Evolutionary conservation across 225 moss, liverwort and hornwort genomes (phyloP), one percentile per base, ranked within the genome.

Genomic region (Pseudoscleropodium purum): DNA sequence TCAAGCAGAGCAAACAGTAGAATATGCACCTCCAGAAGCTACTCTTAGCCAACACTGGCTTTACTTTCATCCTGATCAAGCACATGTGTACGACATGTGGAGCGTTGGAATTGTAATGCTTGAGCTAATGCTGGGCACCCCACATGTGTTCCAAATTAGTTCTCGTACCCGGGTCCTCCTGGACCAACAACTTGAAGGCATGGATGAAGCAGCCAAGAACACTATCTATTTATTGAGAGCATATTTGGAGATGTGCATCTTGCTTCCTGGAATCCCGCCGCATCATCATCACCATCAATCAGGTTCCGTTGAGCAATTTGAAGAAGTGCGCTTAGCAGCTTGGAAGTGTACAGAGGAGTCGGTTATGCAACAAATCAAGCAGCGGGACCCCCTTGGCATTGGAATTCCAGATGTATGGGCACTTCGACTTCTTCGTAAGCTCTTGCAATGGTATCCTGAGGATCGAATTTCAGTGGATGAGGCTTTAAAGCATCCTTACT

Each of bases 291-390:
- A 93, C 81, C 93, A 95, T 88, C 91, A 93, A 64, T 88, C 93
- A 80, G 92, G 93, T n/a, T 92, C 93, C 75, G 47, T 90, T 69
- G 94, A 97, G 85, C 91, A 93, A 79, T 87, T 94, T 88, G 97
- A 96, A 84, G 96, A 97, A 86, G 94, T 89, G 79, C 95, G 95
- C 45, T 88, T 97, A 73, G 96, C 94, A 76, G 93, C 96, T 75
- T 95, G 96, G 95, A 95, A 97, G 94, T 97, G 97, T 87, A 94
- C 95, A 30, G 97, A 97, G 82, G 95, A 93, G 81, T 94, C 97
- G 45, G 95, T 96, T 82, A 90, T 93, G 90, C 93, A 97, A 84
- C 96, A 97, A 89, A 95, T 97, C 56, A 94, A 91, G 90, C 95
- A 94, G 84, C 92, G 96, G 52, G 97, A 97, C 88, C 92, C 96